phyloP scores from a whole-genome alignment of 148 eudicot genomes.

The Rhododendron molle region DNA sequence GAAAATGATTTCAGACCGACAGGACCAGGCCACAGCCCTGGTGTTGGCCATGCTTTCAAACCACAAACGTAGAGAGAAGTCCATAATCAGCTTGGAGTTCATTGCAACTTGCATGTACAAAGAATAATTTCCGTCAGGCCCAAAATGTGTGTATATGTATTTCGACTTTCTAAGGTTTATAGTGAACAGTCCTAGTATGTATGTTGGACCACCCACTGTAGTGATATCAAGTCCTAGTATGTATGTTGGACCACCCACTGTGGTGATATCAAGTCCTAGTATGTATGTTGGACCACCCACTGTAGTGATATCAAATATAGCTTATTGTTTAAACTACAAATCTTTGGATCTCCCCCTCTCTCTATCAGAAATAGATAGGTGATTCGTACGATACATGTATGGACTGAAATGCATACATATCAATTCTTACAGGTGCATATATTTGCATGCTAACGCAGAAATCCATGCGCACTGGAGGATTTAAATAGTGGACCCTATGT shows the following conservation, averaged over 20 bases:
- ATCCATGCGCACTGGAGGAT: not conserved
- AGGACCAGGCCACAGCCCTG: conserved; percentile 49
- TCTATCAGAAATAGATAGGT: not conserved
- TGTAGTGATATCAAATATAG: not conserved
- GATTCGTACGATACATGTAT: not conserved
- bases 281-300: no score
- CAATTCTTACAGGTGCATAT: not conserved
- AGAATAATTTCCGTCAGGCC: not conserved
- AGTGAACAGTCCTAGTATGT: not conserved
- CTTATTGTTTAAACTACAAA: not conserved
- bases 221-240: no score
- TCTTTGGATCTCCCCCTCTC: not conserved
- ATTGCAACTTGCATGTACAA: not conserved
- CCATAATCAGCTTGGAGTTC: conserved; percentile 16
- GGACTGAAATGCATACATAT: not conserved
- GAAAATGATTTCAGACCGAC: not conserved
- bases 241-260: no score
- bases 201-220: not conserved
- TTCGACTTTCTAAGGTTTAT: not conserved
- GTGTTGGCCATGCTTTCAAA: conserved; percentile 42
- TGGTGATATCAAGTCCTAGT: no score
- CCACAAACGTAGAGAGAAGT: conserved; percentile 20
- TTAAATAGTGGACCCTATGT: not conserved
- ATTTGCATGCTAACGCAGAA: not conserved
- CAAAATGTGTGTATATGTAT: not conserved